Evolutionary conservation across 257 asterid species (phyloP).

Genomic region (Solanum bukasovii): DNA sequence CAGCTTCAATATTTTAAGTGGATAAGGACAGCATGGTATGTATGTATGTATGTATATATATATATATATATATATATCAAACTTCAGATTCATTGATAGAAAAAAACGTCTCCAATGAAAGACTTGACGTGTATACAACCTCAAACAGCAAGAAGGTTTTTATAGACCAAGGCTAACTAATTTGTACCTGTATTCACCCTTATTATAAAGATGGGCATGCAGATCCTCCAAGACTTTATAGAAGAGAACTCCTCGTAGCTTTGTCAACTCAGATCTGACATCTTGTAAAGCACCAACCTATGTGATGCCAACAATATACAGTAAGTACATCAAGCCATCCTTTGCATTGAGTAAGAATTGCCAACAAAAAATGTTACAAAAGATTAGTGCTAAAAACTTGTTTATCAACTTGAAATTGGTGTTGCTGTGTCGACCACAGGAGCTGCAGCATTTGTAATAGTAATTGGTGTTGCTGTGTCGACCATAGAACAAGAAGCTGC

Average conservation of each 20-base stretch:
- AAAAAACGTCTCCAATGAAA: background rate
- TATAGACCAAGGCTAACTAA: slow-evolving; percentile 1
- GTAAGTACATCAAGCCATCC: slow-evolving; percentile 9
- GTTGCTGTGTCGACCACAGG: background rate
- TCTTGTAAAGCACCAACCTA: slow-evolving; percentile 99
- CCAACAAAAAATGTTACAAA: background rate
- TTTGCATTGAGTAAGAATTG: slow-evolving; percentile 3
- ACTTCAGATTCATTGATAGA: background rate
- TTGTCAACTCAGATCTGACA: slow-evolving; percentile 91
- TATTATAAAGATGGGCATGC: slow-evolving; percentile 93
- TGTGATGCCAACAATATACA: slow-evolving; percentile 15
- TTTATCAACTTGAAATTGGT: background rate
- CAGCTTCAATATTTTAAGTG: background rate
- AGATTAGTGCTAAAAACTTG: background rate
- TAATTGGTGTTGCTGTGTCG: background rate
- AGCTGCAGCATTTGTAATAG: background rate
- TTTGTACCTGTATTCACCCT: slow-evolving; percentile 81
- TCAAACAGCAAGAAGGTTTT: background rate
- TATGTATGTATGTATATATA: no score
- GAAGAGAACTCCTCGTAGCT: slow-evolving; percentile 85
- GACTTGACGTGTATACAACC: background rate
- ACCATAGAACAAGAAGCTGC: background rate
- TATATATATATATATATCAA: background rate
- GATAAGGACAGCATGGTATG: background rate
- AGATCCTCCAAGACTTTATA: slow-evolving; percentile 93